Evolutionary conservation across 345 rosid genomes (phyloP).

Genomic region (Populus ilicifolia): DNA sequence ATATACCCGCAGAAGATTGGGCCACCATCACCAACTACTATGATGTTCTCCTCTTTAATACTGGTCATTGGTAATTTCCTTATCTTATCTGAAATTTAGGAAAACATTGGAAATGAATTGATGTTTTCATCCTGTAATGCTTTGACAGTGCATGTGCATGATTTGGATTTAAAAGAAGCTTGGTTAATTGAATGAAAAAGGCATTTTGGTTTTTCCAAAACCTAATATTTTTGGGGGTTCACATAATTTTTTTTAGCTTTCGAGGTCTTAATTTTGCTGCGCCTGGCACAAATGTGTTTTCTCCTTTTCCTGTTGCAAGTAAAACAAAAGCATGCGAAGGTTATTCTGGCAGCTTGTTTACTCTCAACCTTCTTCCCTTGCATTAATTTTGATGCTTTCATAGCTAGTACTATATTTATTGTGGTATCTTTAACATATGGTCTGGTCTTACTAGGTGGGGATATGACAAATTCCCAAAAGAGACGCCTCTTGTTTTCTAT

Average conservation of each 20-base stretch:
- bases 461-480: slow-evolving; percentile 80
- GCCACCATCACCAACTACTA: slow-evolving; percentile 55
- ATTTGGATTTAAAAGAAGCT: too few relatives aligned
- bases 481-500: slow-evolving; percentile 80
- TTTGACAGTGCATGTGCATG: background rate
- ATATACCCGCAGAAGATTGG: slow-evolving; percentile 87
- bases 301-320: too few relatives aligned
- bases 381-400: background rate
- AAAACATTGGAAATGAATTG: too few relatives aligned
- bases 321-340: too few relatives aligned
- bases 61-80: slow-evolving; percentile 83
- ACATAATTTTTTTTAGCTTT: background rate
- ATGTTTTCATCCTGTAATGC: background rate
- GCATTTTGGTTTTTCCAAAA: background rate
- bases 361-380: too few relatives aligned
- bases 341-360: too few relatives aligned
- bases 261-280: too few relatives aligned
- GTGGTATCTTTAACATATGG: background rate
- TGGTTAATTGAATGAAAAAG: background rate
- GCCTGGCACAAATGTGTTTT: too few relatives aligned
- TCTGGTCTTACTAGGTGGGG: slow-evolving; percentile 64
- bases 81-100: background rate
- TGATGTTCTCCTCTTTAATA: slow-evolving; percentile 77
- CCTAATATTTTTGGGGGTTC: too few relatives aligned
- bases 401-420: background rate